Percentiles rank a stretch among this genome's conserved stretches.
phyloP scores from a whole-genome alignment of 495 filamentous ascomycete species.

The Podospora pseudoanserina region DNA sequence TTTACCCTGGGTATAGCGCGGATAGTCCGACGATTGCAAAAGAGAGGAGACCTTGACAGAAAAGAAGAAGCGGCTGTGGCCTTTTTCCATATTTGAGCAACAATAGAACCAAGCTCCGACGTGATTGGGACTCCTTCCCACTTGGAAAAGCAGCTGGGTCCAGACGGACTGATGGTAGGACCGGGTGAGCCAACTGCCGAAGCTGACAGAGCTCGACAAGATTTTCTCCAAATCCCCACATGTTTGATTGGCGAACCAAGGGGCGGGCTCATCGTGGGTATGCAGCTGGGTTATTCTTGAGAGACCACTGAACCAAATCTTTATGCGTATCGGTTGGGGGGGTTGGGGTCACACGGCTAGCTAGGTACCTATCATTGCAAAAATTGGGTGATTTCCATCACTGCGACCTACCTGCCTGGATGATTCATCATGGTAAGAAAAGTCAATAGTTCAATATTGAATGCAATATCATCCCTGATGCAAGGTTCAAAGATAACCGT shows the following conservation, averaged over 20 bases:
- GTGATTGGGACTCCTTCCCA: no score
- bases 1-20: constrained; percentile 8
- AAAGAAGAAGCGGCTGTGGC: no score
- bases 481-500: not conserved
- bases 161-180: not conserved
- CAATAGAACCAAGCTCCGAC: no score
- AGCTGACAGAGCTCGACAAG: no score
- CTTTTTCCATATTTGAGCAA: no score
- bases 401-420: no score
- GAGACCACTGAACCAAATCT: not conserved
- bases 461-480: not conserved
- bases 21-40: no score
- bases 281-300: not conserved
- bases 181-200: not conserved
- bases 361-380: not conserved
- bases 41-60: no score
- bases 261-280: not conserved
- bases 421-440: not conserved
- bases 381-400: no score
- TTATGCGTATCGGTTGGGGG: not conserved
- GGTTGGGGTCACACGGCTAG: not conserved
- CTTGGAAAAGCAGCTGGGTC: no score
- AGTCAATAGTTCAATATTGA: not conserved
- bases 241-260: not conserved
- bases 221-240: not conserved